phyloP scores from a whole-genome alignment of 2,329 filamentous ascomycete genomes.

The Penicillium paneum region DNA sequence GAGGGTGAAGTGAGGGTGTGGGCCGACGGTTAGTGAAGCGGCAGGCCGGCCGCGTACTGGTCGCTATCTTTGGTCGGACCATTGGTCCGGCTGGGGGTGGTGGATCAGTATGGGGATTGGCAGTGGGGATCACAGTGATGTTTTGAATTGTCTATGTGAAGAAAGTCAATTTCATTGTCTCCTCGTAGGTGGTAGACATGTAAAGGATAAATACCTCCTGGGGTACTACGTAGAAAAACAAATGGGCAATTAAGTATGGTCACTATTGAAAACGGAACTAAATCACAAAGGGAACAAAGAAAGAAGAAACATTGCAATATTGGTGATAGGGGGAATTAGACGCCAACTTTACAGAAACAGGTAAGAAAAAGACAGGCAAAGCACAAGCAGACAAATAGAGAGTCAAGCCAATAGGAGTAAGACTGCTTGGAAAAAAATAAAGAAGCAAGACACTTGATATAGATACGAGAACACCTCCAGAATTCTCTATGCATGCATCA shows the following conservation, averaged over 20 bases:
- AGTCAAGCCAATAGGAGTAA: neutral
- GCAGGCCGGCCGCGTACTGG: too few relatives aligned
- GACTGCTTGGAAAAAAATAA: neutral
- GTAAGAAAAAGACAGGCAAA: neutral
- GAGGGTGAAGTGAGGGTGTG: too few relatives aligned
- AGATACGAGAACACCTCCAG: neutral
- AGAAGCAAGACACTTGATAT: neutral
- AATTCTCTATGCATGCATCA: neutral
- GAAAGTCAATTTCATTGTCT: neutral
- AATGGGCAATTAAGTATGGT: neutral
- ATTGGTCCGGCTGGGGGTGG: neutral
- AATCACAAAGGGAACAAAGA: neutral
- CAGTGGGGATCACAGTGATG: neutral
- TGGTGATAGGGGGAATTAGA: conserved; percentile 5
- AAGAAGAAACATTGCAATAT: neutral
- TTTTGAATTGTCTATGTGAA: neutral
- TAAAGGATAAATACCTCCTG: neutral
- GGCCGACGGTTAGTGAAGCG: too few relatives aligned
- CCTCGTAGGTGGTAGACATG: neutral
- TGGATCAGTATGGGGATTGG: neutral
- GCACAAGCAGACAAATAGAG: neutral
- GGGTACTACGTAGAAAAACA: neutral
- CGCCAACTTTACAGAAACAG: neutral
- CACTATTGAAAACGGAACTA: neutral
- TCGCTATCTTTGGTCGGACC: neutral